A percentile compares a stretch with the other conserved stretches of the same genome.
Evolutionary conservation across 2,329 filamentous ascomycete species (phyloP).

Genomic region (Sporothrix mexicana): DNA sequence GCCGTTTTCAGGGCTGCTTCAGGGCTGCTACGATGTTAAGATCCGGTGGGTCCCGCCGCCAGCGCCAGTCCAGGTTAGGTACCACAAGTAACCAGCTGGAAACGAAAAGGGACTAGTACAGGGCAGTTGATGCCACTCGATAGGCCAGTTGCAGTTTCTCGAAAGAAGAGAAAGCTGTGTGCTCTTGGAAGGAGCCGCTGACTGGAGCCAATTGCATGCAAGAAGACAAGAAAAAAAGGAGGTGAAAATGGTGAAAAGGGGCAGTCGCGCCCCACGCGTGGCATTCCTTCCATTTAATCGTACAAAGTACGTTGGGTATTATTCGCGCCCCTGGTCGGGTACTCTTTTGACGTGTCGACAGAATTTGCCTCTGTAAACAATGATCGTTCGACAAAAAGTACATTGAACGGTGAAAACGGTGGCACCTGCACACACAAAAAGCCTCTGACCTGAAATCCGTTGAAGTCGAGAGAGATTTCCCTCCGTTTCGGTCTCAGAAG

Average conservation of each 20-base stretch:
- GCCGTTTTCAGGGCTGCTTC: background rate
- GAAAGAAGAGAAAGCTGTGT: background rate
- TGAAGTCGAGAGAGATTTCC: no score
- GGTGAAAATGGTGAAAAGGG: constrained; percentile 17
- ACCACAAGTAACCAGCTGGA: background rate
- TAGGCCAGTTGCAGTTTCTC: background rate
- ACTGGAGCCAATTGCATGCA: constrained; percentile 21
- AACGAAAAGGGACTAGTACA: constrained; percentile 28
- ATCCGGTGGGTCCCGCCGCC: constrained; percentile 1
- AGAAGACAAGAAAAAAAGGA: background rate
- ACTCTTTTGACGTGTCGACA: no score
- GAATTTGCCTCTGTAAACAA: no score
- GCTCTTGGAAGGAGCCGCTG: constrained; percentile 10
- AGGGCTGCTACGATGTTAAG: constrained; percentile 4
- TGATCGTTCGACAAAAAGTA: no score
- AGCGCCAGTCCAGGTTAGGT: background rate
- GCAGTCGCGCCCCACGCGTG: constrained; percentile 10
- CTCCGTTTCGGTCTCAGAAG: no score
- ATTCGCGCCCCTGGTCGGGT: no score
- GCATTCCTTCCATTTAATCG: background rate
- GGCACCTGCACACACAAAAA: no score
- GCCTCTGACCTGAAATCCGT: no score
- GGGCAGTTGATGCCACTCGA: constrained; percentile 21
- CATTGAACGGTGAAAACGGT: no score
- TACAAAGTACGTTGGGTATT: no score